Base-by-base conservation (phyloP, 2,329 filamentous ascomycete genomes). In the Diaporthe vaccinii region DNA sequence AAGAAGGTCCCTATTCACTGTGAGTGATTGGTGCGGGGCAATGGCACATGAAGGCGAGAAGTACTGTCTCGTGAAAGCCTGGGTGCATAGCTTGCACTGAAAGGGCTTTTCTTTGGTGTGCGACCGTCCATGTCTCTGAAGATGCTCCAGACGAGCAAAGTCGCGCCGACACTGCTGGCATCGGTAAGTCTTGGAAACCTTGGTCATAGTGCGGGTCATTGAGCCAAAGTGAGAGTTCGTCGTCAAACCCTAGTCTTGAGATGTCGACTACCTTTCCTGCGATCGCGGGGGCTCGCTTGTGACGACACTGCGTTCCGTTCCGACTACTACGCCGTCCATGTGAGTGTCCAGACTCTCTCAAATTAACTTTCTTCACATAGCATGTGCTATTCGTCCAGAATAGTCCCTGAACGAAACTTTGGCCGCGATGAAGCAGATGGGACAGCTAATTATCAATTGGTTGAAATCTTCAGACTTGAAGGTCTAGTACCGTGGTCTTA, bases 1-100 rank as follows among this genome's bases (percentile, higher is more conserved):
- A 36, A 58, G 55, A 58, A 58, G 55, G 31, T 58, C 55, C 55
- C 55, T 58, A 36, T 58, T 58, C 31, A n/a, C 31, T 22, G 55
- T 58, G 7, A 58, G 55, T 9, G 7, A 14, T 36, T 36, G 17
- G 7, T 34, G 55, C 17, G 55, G 36, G 55, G 4, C 20, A 36
- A 12, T 36, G 17, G 17, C 31, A 58, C 55, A n/a, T 10, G 7
- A 36, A 14, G 31, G 20, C 55, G 22, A 58, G 55, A 5, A 34
- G 9, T 58, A 58, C 55, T 58, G 55, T n/a, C 55, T 58, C 9
- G 55, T 58, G 31, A 58, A 58, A 12, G 31, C 55, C 55, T 58
- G 17, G 31, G 34, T 34, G 55, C 55, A 58, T 12, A 58, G 55
- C 17, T 36, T 36, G 36, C 12, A 39, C 36, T 39, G 36, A 14